Conservation (phyloP, 257 asterid species). For the Solanum bulbocastanum region DNA sequence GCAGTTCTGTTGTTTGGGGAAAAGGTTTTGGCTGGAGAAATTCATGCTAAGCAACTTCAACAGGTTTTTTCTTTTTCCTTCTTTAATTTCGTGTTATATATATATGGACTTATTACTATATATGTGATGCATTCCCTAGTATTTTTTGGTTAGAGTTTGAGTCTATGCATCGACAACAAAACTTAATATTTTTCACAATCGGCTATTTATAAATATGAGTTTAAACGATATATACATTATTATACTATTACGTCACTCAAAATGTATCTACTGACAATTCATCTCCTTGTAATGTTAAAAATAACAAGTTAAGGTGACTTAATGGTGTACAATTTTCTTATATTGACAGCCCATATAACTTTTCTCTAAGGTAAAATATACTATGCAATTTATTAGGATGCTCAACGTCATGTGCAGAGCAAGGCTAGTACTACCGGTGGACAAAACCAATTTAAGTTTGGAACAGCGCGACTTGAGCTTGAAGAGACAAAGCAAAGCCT, state of each 20-base stretch:
- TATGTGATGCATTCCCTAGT: too few species aligned
- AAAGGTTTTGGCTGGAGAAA: constrained; percentile 65
- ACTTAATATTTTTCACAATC: too few species aligned
- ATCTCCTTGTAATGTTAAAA: too few species aligned
- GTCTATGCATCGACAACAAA: too few species aligned
- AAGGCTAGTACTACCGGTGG: constrained; percentile 9
- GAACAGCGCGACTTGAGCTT: constrained; percentile 26
- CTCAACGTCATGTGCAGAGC: constrained; percentile 23
- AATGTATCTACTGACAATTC: too few species aligned
- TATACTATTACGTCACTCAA: too few species aligned
- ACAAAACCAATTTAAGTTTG: constrained; percentile 5
- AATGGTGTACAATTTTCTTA: neutral
- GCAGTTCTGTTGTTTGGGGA: constrained; percentile 80
- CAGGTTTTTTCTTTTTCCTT: constrained; percentile 24
- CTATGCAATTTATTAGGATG: neutral
- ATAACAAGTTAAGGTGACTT: neutral
- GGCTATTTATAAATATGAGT: too few species aligned
- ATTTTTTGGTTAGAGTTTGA: too few species aligned
- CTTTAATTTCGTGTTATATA: neutral
- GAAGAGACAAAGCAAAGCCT: constrained; percentile 49
- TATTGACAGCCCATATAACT: too few species aligned
- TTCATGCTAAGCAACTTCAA: constrained; percentile 50
- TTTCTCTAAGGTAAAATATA: neutral
- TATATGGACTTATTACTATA: too few species aligned
- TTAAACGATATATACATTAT: too few species aligned